Percentiles rank a stretch among this genome's conserved stretches.
These are phyloP conservation scores for Didymella pinodella DNA, from an alignment of 2,329 filamentous ascomycete genomes.

Conservation along the genomic window DNA sequence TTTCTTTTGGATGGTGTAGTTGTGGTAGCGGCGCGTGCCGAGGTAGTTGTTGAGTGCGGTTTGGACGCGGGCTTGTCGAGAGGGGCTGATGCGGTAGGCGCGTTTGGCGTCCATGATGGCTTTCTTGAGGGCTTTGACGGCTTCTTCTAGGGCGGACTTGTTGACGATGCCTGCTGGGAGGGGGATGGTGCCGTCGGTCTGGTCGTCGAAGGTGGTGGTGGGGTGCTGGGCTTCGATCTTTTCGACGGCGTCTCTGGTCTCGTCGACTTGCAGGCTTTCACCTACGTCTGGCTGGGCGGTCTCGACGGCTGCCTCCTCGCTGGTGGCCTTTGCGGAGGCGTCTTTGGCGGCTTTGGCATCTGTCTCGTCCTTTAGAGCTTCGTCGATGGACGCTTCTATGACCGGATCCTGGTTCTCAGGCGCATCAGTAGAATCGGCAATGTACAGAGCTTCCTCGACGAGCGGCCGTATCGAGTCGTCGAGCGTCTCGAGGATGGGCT, in stretches of 20 bases:
- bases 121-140: conserved; percentile 69
- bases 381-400: conserved; percentile 43
- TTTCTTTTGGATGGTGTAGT: conserved; percentile 93
- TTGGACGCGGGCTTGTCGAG: conserved; percentile 78
- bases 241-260: conserved; percentile 37
- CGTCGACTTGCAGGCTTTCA: conserved; percentile 9
- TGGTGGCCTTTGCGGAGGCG: conserved; percentile 8
- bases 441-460: conserved; percentile 68
- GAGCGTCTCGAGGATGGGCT: conserved; percentile 68
- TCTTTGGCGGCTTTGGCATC: conserved; percentile 20
- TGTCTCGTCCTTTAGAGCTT: conserved; percentile 13
- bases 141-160: conserved; percentile 51
- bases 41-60: conserved; percentile 76
- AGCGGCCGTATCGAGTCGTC: conserved; percentile 69
- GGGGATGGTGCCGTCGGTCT: conserved; percentile 41
- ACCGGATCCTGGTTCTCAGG: conserved; percentile 41
- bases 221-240: conserved; percentile 39
- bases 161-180: conserved; percentile 40
- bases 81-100: conserved; percentile 78
- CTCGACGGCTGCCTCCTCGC: conserved; percentile 17
- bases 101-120: conserved; percentile 85
- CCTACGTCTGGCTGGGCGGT: conserved; percentile 3
- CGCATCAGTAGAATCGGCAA: conserved; percentile 46
- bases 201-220: conserved; percentile 33
- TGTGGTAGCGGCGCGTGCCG: conserved; percentile 93